A percentile compares a stretch with the other conserved stretches of the same genome.
These are phyloP conservation scores for Mycosphaerelloides madeirae DNA, from an alignment of 2,329 filamentous ascomycete genomes.

Conservation along the genomic window DNA sequence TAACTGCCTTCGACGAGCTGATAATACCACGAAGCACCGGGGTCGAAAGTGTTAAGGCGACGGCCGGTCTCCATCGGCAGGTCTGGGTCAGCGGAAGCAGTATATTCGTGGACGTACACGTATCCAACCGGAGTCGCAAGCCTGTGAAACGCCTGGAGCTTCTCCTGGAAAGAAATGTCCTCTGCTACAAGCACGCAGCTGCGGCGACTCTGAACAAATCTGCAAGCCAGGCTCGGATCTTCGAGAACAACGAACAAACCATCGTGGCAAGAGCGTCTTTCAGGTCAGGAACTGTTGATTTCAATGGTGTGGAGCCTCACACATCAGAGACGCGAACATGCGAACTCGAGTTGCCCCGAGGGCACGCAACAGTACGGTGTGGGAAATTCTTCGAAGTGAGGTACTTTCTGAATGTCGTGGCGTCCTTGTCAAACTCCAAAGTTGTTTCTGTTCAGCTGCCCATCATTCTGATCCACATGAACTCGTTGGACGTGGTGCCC, in stretches of 20 bases:
- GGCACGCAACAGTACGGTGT: conserved; percentile 49
- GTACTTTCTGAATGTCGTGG: conserved; percentile 50
- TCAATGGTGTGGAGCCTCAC: conserved; percentile 45
- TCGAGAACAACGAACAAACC: conserved; percentile 48
- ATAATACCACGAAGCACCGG: conserved; percentile 36
- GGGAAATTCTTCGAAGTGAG: conserved; percentile 55
- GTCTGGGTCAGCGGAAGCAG: conserved; percentile 55
- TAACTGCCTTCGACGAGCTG: conserved; percentile 48
- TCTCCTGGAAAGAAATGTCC: conserved; percentile 48
- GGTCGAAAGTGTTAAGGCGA: conserved; percentile 45
- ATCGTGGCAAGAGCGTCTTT: conserved; percentile 42
- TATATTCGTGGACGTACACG: conserved; percentile 52
- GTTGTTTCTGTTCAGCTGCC: conserved; percentile 51
- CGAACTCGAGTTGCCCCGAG: conserved; percentile 47
- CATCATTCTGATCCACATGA: conserved; percentile 55
- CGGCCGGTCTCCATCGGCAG: conserved; percentile 53
- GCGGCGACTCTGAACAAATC: conserved; percentile 45
- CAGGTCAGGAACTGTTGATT: conserved; percentile 42
- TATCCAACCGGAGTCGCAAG: conserved; percentile 49
- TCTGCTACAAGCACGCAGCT: conserved; percentile 50
- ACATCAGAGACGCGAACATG: conserved; percentile 46
- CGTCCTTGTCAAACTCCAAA: conserved; percentile 45
- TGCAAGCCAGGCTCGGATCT: conserved; percentile 49
- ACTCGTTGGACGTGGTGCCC: conserved; percentile 53
- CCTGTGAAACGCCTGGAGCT: conserved; percentile 48